Percentiles rank a stretch among this genome's conserved stretches.
Conservation (phyloP, 371 early-diverging fungal genomes). For the Haplosporangium sp. region DNA sequence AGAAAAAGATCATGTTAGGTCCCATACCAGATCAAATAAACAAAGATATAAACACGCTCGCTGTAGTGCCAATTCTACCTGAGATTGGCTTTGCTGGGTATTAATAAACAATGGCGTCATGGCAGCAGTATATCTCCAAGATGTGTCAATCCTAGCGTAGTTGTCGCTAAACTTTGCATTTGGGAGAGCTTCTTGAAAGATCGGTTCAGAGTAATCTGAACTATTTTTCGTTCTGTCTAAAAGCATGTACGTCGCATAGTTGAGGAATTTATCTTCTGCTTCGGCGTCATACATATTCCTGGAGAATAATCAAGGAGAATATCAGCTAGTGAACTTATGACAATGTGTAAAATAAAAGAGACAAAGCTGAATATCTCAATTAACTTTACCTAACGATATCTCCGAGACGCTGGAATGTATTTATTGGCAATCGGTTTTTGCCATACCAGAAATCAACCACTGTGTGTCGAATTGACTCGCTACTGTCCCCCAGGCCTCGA, state of each 20-base stretch:
- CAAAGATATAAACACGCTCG: neutral
- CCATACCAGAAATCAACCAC: constrained; percentile 64
- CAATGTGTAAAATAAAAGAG: neutral
- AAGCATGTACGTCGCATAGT: constrained; percentile 70
- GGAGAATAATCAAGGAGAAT: neutral
- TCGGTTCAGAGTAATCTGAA: constrained; percentile 66
- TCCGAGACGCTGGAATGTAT: constrained; percentile 59
- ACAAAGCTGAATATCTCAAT: too few species aligned
- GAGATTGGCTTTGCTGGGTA: constrained; percentile 60
- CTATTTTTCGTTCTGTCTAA: constrained; percentile 69
- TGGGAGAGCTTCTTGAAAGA: constrained; percentile 73
- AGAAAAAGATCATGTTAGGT: neutral
- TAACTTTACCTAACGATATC: constrained; percentile 58
- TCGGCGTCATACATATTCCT: constrained; percentile 73
- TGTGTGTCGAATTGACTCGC: constrained; percentile 62
- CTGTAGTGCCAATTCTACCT: constrained; percentile 10
- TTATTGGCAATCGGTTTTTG: constrained; percentile 46
- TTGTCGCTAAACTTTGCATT: constrained; percentile 68
- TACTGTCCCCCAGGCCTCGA: constrained; percentile 68
- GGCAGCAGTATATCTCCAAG: constrained; percentile 67
- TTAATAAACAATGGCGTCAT: constrained; percentile 81
- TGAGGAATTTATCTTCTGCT: constrained; percentile 72
- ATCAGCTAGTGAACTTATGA: neutral
- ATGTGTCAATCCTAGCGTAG: constrained; percentile 68
- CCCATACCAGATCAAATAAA: neutral